Evolutionary conservation across 192 early-diverging fungal species (phyloP), one percentile per base, ranked within the genome.

Genomic region (Backusella psychrophila): DNA sequence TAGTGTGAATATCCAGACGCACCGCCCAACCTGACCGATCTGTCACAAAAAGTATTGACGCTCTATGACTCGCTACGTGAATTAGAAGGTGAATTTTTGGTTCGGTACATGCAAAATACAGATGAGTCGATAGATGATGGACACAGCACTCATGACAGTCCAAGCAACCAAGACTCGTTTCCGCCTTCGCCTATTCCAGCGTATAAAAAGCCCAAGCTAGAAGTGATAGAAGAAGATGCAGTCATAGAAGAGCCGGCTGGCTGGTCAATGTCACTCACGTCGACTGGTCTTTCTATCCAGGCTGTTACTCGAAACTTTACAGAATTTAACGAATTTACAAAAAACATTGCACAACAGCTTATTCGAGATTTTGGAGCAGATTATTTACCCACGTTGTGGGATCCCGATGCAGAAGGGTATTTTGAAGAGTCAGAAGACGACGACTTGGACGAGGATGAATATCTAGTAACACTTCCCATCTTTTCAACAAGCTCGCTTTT

Each of bases 1-100:
- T 74, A 81, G 80, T 81, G 80, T 77, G 80, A 78, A 66, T 81
- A 81, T 52, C 80, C 80, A 38, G 80, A 81, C 71, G 80, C 80
- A 31, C 80, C 80, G 59, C 80, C 76, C 6, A 81, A 77, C 41
- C 31, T 81, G 15, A 78, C 76, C 31, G 73, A 81, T 56, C 39
- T 81, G 19, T 81, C 80, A 3, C 72, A 81, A 36, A 81, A 77
- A 59, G 80, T 81, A n/a, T 34, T 81, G 19, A 44, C 44, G 6
- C 69, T 81, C 67, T 81, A 81, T 52, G 80, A 78, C 23, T 72
- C 80, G 7, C 36, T 81, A 5, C 66, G 69, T 26, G 68, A 81
- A 34, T 52, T 81, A 14, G 80, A 81, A 56, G 80, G 80, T 17
- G 76, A 81, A 59, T 78, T 77, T 69, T 35, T 81, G 4, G 69